phyloP scores from a whole-genome alignment of 2,329 filamentous ascomycete species.

The Juglanconis sp. region DNA sequence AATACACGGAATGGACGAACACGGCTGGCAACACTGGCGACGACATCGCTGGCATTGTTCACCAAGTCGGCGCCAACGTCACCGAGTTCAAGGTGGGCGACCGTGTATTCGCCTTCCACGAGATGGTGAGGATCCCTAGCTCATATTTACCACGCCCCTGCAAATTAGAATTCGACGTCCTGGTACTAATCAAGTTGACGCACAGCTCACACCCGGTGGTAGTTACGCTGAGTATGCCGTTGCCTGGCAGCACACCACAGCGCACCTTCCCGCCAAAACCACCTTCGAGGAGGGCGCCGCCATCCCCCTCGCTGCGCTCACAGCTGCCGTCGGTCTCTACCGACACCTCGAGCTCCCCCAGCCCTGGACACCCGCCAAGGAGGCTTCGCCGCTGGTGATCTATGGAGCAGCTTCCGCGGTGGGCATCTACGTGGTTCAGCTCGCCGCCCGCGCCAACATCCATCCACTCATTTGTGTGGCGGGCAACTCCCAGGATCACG shows the following conservation, averaged over 20 bases:
- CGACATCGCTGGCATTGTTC: conserved; percentile 53
- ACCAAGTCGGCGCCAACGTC: conserved; percentile 52
- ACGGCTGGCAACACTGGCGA: conserved; percentile 45
- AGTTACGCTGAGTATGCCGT: conserved; percentile 42
- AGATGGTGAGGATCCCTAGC: conserved; percentile 23
- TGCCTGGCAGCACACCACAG: conserved; percentile 37
- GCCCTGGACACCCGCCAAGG: conserved; percentile 28
- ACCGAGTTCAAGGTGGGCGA: conserved; percentile 56
- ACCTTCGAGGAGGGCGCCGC: conserved; percentile 41
- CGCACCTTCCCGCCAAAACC: conserved; percentile 35
- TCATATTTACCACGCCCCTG: no score
- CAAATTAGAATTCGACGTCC: no score
- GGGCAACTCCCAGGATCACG: conserved; percentile 47
- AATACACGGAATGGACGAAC: conserved; percentile 27
- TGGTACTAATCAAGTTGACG: no score
- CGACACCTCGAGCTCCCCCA: conserved; percentile 34
- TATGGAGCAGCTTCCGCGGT: conserved; percentile 56
- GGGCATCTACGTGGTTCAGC: conserved; percentile 56
- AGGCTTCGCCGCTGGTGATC: conserved; percentile 38
- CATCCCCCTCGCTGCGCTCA: conserved; percentile 42
- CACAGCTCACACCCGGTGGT: conserved; percentile 27
- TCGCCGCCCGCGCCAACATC: conserved; percentile 52
- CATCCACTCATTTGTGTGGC: conserved; percentile 61
- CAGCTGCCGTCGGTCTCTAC: conserved; percentile 38
- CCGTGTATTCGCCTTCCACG: conserved; percentile 53